phyloP scores from a whole-genome alignment of 2,329 filamentous ascomycete genomes.

The Mycocentrospora acerina region DNA sequence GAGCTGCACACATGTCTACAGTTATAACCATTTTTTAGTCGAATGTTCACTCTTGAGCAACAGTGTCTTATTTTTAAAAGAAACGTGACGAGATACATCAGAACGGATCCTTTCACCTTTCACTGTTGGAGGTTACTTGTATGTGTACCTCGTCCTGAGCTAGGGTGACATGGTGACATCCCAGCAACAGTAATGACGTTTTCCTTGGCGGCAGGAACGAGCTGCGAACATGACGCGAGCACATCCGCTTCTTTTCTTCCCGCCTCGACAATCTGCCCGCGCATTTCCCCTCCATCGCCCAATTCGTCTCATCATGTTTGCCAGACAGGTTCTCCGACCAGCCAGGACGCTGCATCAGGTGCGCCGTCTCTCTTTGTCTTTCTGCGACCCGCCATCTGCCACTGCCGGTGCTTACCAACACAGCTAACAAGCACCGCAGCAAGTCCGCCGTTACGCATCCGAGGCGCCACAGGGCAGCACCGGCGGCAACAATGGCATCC shows the following conservation, averaged over 20 bases:
- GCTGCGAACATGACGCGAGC: conserved; percentile 5
- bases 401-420: conserved; percentile 5
- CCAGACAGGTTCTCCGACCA: conserved; percentile 46
- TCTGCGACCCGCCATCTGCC: too few species aligned
- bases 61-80: too few species aligned
- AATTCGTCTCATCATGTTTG: conserved; percentile 46
- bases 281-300: conserved; percentile 6
- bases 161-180: too few species aligned
- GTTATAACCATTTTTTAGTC: too few species aligned
- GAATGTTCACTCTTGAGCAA: too few species aligned
- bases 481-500: conserved; percentile 40
- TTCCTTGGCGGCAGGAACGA: conserved; percentile 9
- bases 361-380: conserved; percentile 21
- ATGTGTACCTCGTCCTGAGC: too few species aligned
- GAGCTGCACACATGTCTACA: too few species aligned
- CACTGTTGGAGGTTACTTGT: too few species aligned
- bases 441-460: conserved; percentile 73
- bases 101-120: too few species aligned
- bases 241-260: conserved; percentile 5
- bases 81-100: too few species aligned
- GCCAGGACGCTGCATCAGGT: conserved; percentile 46
- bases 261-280: too few species aligned
- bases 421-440: conserved; percentile 48
- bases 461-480: conserved; percentile 53
- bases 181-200: too few species aligned